Base-by-base conservation (phyloP, 345 rosid genomes). In the Eutrema heterophyllum region DNA sequence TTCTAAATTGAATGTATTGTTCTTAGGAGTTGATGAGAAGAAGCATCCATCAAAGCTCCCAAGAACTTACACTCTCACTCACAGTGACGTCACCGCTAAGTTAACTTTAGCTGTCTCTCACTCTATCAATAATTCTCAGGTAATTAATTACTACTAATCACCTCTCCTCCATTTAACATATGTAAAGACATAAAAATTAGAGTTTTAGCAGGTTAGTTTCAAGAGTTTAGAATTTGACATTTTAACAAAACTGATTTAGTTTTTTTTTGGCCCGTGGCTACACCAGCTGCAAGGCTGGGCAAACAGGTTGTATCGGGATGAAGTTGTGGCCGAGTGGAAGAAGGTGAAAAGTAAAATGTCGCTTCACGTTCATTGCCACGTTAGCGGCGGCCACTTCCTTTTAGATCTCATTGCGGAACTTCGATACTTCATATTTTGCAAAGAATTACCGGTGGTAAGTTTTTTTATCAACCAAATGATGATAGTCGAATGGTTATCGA, bases 251-350 rank as follows among this genome's bases (percentile, higher is more conserved):
- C 24, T 21, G 24, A 21, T 21, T 21, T 21, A 21, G 1, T 21
- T 21, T 21, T 21, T 21, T 21, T 21, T 46, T 6, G 5, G 14
- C 26, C 11, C 7, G 26, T 64, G 40, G 21, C 27, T 32, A 21
- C 8, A 80, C 59, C 84, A 93, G 98, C 78, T 94, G 83, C 96
- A 91, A 75, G 97, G 93, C 39, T 94, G 98, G 98, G 74, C 81
- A 49, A 91, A 91, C 74, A 85, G 75, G 45, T 49, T 94, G 57
- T 91, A 86, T 84, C 83, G 98, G 65, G 97, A 94, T 44, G 97
- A 94, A 82, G 96, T 94, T 9, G 97, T 94, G 53, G 98, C 97
- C 5, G 96, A 94, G 74, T 94, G 98, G 98, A 94, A 88, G 88
- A 89, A 94, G 74, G 89, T 94, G 11, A 89, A 83, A 79, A 88